Evolutionary conservation across 176 grass and related monocot genomes (phyloP), one percentile per base, ranked within the genome.

Genomic region (Cymbopogon citratus): DNA sequence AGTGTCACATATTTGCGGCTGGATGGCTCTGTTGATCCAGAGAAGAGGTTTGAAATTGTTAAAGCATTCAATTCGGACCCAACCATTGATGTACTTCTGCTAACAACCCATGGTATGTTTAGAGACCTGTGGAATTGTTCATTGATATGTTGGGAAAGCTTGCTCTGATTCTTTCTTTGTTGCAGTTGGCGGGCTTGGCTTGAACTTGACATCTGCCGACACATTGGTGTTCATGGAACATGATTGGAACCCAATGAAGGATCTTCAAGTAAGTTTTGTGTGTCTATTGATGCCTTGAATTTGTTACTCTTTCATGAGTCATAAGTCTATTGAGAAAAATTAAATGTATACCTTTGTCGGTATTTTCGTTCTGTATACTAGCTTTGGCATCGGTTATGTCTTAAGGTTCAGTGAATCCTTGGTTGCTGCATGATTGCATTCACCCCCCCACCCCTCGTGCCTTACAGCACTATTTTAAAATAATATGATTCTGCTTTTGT

Each of bases 231-330:
- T 99, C 73, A 88, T 95, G 96, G 92, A 99, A 82, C 96, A 99
- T 88, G 96, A 99, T 76, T 99, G 96, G 96, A 99, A 99, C 66
- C 96, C 92, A 46, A 99, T 99, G 96, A 95, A 88, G 86, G 96
- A 99, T 85, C 96, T 95, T 23, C 96, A 99, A 91, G 96, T 99
- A 83, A 26, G 63, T 80, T 73, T 63, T 67, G 35, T 39, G 64
- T 77, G 4, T 25, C 40, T 39, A 74, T 77, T 80, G 13, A 51
- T 29, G 63, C 19, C 52, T 41, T 38, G 34, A 34, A 49, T 44
- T 36, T 7, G 21, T 6, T 49, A 10, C 3, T 72, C 13, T 27
- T 33, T 7, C 16, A 21, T 15, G 6, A 35, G 26, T 75, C 10
- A 75, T 56, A 13, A 7, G 25, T 57, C 2, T 24, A 56, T 16